Evolutionary conservation across 257 asterid genomes (phyloP).

Genomic region (Solanum dulcamara): DNA sequence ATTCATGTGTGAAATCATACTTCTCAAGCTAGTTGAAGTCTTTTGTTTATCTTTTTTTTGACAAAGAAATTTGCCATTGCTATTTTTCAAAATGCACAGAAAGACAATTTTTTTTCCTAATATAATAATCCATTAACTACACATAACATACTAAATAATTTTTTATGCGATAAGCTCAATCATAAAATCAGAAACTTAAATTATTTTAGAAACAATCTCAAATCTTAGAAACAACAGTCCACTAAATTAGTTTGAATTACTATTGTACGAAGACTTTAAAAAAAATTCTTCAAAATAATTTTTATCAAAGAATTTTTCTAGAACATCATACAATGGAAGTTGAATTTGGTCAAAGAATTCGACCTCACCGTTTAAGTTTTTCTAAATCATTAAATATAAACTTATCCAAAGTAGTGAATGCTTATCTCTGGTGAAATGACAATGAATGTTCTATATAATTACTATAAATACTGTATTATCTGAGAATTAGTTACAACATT

Average conservation of each 20-base stretch:
- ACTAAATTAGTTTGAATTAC: background rate
- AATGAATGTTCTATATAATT: too few relatives aligned
- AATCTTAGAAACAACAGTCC: background rate
- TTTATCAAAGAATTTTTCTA: background rate
- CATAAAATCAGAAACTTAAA: background rate
- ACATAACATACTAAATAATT: too few relatives aligned
- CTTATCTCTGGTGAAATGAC: background rate
- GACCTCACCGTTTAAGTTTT: background rate
- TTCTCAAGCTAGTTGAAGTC: background rate
- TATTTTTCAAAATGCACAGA: too few relatives aligned
- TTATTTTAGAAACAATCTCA: background rate
- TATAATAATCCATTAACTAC: too few relatives aligned
- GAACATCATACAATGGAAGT: background rate
- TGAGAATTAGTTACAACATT: too few relatives aligned
- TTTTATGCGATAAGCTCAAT: background rate
- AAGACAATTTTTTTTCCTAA: too few relatives aligned
- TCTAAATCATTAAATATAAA: background rate
- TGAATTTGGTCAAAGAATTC: background rate
- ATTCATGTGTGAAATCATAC: background rate
- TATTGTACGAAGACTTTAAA: too few relatives aligned
- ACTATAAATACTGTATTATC: too few relatives aligned
- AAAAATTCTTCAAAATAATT: too few relatives aligned
- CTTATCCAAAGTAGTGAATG: background rate
- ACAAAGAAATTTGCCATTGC: background rate
- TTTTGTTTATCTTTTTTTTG: background rate